These are phyloP conservation scores for Debaryomyces tyrocola DNA, from an alignment of 805 yeast genomes.

Conservation along the genomic window DNA sequence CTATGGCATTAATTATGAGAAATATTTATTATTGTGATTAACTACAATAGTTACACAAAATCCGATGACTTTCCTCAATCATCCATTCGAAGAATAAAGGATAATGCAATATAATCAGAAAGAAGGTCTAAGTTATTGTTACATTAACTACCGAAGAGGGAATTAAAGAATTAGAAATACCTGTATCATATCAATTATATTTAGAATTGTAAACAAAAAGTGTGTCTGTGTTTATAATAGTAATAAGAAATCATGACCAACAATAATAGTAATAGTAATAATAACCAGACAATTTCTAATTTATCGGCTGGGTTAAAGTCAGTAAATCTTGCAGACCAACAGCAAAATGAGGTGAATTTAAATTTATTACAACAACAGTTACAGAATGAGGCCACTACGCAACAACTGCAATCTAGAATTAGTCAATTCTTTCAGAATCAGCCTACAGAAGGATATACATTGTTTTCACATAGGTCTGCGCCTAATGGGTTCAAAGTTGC, in stretches of 20 bases:
- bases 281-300: slow-evolving; percentile 37
- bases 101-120: no score
- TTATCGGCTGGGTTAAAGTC: slow-evolving; percentile 47
- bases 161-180: no score
- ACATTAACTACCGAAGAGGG: no score
- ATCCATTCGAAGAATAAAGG: no score
- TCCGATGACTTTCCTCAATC: neutral
- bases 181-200: no score
- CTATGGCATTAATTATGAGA: no score
- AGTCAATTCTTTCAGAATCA: slow-evolving; percentile 71
- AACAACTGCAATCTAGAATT: slow-evolving; percentile 54
- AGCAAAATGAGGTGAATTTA: slow-evolving; percentile 41
- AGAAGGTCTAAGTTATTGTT: no score
- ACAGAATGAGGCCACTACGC: slow-evolving; percentile 39
- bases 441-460: slow-evolving; percentile 79
- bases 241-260: neutral
- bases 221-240: neutral
- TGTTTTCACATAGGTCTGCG: slow-evolving; percentile 82
- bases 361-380: slow-evolving; percentile 46
- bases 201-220: no score
- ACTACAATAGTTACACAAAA: neutral
- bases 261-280: slow-evolving; percentile 7
- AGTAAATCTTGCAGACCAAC: slow-evolving; percentile 42
- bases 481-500: slow-evolving; percentile 98
- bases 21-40: no score